phyloP scores from a whole-genome alignment of 306 rosid genomes.

The Prunus davidiana region DNA sequence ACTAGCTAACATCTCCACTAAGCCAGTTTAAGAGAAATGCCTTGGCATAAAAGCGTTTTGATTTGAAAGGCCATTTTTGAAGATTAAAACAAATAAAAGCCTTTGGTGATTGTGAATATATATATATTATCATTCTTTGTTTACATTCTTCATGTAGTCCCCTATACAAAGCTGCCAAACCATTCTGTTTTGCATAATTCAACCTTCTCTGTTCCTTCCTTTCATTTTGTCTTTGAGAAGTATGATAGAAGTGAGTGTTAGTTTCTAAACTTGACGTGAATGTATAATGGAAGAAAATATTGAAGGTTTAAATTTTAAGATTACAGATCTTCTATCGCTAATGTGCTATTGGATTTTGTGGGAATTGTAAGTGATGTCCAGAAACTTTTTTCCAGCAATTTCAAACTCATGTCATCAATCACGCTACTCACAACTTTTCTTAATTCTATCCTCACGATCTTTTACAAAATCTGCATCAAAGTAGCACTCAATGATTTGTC shows the following conservation, averaged over 20 bases:
- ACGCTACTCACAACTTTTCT: background rate
- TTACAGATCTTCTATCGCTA: no score
- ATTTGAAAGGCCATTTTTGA: no score
- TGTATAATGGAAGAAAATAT: background rate
- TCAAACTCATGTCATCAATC: background rate
- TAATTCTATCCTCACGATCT: background rate
- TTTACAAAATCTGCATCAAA: conserved; percentile 6
- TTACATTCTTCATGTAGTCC: background rate
- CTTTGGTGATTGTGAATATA: no score
- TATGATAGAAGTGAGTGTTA: background rate
- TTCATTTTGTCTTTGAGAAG: background rate
- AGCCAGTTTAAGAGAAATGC: background rate
- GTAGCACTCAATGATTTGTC: background rate
- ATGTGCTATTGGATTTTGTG: background rate
- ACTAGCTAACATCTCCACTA: background rate
- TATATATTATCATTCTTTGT: background rate
- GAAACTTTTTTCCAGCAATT: background rate
- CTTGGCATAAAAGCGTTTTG: no score
- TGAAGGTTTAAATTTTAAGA: no score
- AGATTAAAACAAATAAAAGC: no score
- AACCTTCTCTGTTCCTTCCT: background rate
- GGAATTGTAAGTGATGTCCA: background rate
- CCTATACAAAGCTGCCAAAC: background rate
- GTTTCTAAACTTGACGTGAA: background rate
- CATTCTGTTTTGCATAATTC: background rate